phyloP scores from a whole-genome alignment of 805 yeast species.

The Candida railenensis region DNA sequence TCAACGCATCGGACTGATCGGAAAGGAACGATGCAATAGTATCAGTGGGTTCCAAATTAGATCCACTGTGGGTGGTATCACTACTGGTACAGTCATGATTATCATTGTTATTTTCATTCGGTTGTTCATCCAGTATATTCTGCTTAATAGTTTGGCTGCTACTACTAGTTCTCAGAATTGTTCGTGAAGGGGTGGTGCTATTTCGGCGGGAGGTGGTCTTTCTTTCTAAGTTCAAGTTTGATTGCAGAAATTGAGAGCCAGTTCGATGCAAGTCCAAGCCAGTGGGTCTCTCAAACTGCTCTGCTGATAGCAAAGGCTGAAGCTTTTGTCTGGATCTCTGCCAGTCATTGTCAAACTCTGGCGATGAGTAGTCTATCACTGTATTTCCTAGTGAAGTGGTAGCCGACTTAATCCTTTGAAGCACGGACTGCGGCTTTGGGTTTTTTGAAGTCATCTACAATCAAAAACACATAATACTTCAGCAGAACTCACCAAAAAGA shows the following conservation, averaged over 20 bases:
- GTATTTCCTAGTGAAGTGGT: not conserved
- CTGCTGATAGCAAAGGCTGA: not conserved
- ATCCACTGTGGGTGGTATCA: not conserved
- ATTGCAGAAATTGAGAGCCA: not conserved
- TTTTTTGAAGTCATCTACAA: not conserved
- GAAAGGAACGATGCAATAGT: not conserved
- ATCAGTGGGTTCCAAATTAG: not conserved
- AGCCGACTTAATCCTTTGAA: not conserved
- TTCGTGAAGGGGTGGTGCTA: no score
- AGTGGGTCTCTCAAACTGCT: not conserved
- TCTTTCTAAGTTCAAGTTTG: not conserved
- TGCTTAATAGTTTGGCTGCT: no score
- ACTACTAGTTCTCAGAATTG: no score
- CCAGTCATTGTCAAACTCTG: slow-evolving; percentile 2
- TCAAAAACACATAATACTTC: not conserved
- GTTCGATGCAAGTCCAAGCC: not conserved
- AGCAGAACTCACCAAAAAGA: no score
- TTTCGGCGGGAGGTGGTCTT: no score
- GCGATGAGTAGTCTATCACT: slow-evolving; percentile 3
- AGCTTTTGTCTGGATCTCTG: slow-evolving; percentile 1
- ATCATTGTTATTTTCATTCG: no score
- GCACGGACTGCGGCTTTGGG: not conserved
- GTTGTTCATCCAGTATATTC: no score
- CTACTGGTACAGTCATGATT: no score
- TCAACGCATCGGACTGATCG: not conserved